Base-by-base conservation (phyloP, 306 rosid genomes). In the Sicyos edulis region DNA sequence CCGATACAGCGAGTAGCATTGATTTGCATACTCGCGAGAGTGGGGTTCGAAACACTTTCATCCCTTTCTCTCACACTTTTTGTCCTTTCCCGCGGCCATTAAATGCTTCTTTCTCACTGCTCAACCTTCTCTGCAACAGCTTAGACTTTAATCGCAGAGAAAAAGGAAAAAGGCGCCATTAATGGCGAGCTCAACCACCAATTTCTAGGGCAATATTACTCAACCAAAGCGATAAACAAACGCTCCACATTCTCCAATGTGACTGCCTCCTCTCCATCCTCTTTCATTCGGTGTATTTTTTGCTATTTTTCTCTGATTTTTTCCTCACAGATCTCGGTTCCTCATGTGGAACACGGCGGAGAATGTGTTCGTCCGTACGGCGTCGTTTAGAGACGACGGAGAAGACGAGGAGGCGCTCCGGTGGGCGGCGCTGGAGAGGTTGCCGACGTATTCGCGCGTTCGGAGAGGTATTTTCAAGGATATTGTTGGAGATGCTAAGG, bases 381-480 rank as follows among this genome's bases (percentile, higher is more conserved):
- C 83, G 56, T 86, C 99, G 62, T 86, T 87, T 10, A 53, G 87
- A 57, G 95, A 79, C 71, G 77, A 51, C 2, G 89, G 80, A 0
- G 96, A 87, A 10, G 99, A 91, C 1, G 96, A 87, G 76, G 92
- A 83, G 80, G 99, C 85, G n/a, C 86, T 95, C 40, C 96, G 92
- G 54, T 95, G 99, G 99, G 99, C 97, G 11, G 99, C 97, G 59
- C 80, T 95, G 12, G 92, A 95, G 88, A 80, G 97, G 73, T 78
- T 95, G 11, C 97, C 99, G 0, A 95, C 99, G 0, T 95, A 95
- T 68, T 20, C 77, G 45, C 79, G 99, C n/a, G 91, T 84, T 0
- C 83, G 99, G 0, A 82, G 95, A 52, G 97, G 97, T 52, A 89
- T 95, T 69, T 95, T 95, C 74, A 85, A 58, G 83, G 75, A 89